Percentiles rank a stretch among this genome's conserved stretches.
Conservation (phyloP, 1,284 basidiomycete species). For the Porphyrellus sp. region DNA sequence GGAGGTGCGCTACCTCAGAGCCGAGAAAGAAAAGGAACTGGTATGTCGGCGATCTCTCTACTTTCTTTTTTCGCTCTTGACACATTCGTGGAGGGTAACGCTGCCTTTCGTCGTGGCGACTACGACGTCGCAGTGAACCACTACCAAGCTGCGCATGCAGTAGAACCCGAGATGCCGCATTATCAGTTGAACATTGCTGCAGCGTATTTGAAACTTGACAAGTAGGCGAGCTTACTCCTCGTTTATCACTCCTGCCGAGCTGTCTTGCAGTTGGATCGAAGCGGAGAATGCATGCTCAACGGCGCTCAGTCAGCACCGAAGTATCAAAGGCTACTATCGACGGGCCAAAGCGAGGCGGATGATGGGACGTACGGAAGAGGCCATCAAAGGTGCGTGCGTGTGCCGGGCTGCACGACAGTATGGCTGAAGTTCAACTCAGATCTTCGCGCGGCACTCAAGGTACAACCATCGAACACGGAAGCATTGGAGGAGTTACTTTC, state of each 20-base stretch:
- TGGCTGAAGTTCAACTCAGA: conserved; percentile 38
- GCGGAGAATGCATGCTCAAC: conserved; percentile 64
- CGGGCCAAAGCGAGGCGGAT: conserved; percentile 62
- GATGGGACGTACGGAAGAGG: conserved; percentile 55
- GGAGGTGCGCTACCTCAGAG: conserved; percentile 65
- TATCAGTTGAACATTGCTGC: conserved; percentile 72
- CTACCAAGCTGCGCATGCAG: conserved; percentile 55
- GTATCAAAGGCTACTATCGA: conserved; percentile 63
- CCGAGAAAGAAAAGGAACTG: conserved; percentile 65
- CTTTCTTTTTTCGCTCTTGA: conserved; percentile 1
- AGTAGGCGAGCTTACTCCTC: conserved; percentile 42
- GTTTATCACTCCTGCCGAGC: conserved; percentile 15
- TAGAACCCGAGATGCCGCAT: conserved; percentile 67
- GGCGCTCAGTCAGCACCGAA: conserved; percentile 59
- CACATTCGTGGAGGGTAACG: conserved; percentile 50
- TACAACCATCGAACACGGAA: conserved; percentile 60
- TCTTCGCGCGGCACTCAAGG: conserved; percentile 51
- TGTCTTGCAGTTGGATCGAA: conserved; percentile 54
- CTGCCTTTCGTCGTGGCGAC: conserved; percentile 58
- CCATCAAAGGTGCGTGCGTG: conserved; percentile 48
- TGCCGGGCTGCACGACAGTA: neutral
- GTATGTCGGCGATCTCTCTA: conserved; percentile 36
- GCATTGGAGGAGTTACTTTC: conserved; percentile 51
- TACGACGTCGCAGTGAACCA: conserved; percentile 51
- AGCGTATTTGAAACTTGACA: conserved; percentile 60